Evolutionary conservation across 1,139 yeast species (phyloP), one percentile per base, ranked within the genome.

Genomic region (Hyphopichia pseudoburtonii): DNA sequence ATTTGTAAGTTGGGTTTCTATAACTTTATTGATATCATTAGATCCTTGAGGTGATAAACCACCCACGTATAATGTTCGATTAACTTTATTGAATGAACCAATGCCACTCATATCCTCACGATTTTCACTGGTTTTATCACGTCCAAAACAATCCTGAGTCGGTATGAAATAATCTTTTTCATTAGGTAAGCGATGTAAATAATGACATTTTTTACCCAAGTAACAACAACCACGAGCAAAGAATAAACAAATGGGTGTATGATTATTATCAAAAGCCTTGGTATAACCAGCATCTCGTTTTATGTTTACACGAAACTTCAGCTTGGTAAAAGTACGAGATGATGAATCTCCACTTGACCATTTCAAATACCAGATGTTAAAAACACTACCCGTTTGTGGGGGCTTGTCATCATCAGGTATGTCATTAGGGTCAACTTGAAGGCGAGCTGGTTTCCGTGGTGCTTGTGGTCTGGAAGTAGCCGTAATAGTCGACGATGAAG

Each of bases 101-200:
- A 88, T 85, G 17, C 97, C 98, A 31, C 86, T 82, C 96, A 89
- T 88, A 59, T 92, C 98, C 48, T 90, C 97, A 46, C 89, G 69
- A 54, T 87, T 87, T 31, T 80, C 86, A 1, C 86, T 72, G 44
- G 86, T 85, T 57, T 85, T 87, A 54, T 87, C 96, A 40, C 98
- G 67, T 0, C 97, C 97, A 68, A 92, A 92, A 52, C 97, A 90
- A 60, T 92, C 98, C 28, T 81, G 78, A 1, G 88, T 82, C 10
- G 81, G 76, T 1, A 82, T 70, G 40, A 66, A 65, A 30, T 62
- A 57, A 42, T 78, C 82, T 1, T 43, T 36, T 1, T 63, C 56
- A 1, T 56, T 59, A 0, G 98, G 98, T 12, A 86, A 56, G 34
- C 96, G 66, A 58, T 92, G 98, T 34, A 83, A 63, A 56, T 80